These are phyloP conservation scores for Plantago lanceolata DNA, from an alignment of 305 asterid species.

Conservation along the genomic window DNA sequence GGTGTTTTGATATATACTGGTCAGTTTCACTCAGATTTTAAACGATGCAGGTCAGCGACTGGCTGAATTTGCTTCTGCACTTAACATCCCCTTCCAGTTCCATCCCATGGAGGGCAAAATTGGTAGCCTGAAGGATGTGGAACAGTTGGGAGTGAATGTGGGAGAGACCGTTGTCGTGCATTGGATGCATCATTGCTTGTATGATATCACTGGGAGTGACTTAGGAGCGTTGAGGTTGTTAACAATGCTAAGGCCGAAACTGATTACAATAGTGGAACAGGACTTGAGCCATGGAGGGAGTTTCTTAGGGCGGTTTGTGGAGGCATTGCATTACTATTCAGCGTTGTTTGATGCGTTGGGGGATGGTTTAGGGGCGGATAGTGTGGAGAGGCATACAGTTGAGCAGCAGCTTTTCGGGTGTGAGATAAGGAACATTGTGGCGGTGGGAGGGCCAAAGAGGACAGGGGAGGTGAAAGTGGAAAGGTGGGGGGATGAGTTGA, in stretches of 20 bases:
- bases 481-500: slow-evolving; percentile 73
- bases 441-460: slow-evolving; percentile 80
- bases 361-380: slow-evolving; percentile 67
- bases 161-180: slow-evolving; percentile 69
- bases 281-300: slow-evolving; percentile 67
- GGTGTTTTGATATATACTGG: neutral
- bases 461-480: slow-evolving; percentile 72
- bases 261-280: slow-evolving; percentile 76
- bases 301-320: slow-evolving; percentile 75
- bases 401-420: slow-evolving; percentile 82
- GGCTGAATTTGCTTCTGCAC: slow-evolving; percentile 57
- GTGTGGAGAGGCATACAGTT: slow-evolving; percentile 76
- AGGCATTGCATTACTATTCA: slow-evolving; percentile 84
- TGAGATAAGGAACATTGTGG: slow-evolving; percentile 81
- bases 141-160: slow-evolving; percentile 27
- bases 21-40: neutral
- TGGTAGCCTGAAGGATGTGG: slow-evolving; percentile 40
- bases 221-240: slow-evolving; percentile 49
- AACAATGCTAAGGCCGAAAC: slow-evolving; percentile 50
- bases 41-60: slow-evolving; percentile 44
- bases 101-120: slow-evolving; percentile 60
- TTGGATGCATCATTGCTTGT: slow-evolving; percentile 89
- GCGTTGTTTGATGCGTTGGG: slow-evolving; percentile 86
- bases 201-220: slow-evolving; percentile 80
- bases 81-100: slow-evolving; percentile 63